phyloP scores from a whole-genome alignment of 2,329 filamentous ascomycete species.

The Aureobasidium melanogenum region DNA sequence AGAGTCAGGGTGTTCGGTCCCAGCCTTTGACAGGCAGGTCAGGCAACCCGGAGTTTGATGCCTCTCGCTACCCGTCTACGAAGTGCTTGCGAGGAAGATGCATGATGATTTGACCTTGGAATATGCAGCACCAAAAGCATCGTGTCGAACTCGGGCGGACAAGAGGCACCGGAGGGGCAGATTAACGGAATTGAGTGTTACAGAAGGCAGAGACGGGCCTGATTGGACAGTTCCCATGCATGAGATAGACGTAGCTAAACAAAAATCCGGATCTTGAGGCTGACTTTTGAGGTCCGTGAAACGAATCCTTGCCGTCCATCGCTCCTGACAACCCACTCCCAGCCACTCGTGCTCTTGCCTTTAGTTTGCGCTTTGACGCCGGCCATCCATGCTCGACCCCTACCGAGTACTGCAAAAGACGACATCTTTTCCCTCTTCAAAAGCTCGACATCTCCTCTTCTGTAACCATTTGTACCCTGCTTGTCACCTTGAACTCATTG shows the following conservation, averaged over 20 bases:
- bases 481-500: neutral
- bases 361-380: neutral
- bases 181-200: neutral
- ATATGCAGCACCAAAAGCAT: conserved; percentile 1
- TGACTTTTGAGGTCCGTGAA: conserved; percentile 7
- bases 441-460: neutral
- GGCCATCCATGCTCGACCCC: neutral
- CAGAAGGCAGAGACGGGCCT: neutral
- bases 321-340: conserved; percentile 9
- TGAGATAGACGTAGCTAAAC: conserved; percentile 1
- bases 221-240: conserved; percentile 2
- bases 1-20: neutral
- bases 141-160: neutral
- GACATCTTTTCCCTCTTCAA: neutral
- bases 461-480: neutral
- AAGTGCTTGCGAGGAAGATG: neutral
- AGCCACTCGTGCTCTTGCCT: conserved; percentile 5
- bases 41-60: conserved; percentile 3
- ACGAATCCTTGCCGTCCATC: conserved; percentile 3
- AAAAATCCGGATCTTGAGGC: conserved; percentile 9
- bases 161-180: neutral
- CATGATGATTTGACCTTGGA: neutral
- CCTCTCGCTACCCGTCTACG: neutral
- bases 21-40: conserved; percentile 1
- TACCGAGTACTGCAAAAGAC: neutral